Evolutionary conservation across 1,284 basidiomycete species (phyloP).

Genomic region (Microbotryomycetes sp.): DNA sequence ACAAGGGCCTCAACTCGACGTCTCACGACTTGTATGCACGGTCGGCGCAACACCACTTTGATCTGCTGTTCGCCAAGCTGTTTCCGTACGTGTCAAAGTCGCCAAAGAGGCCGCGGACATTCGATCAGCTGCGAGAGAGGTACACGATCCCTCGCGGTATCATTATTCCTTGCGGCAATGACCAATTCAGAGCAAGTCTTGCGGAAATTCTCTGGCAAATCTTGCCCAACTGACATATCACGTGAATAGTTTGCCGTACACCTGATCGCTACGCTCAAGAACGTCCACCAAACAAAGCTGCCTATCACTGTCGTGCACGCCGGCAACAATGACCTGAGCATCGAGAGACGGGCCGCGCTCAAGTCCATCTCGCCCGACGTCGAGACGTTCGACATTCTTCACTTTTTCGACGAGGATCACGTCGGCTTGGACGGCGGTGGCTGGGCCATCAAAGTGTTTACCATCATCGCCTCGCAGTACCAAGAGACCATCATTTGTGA

Average conservation of each 20-base stretch:
- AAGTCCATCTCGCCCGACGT: conserved; percentile 21
- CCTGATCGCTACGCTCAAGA: conserved; percentile 27
- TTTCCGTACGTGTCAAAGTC: conserved; percentile 21
- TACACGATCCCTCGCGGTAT: conserved; percentile 18
- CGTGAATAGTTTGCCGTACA: conserved; percentile 21
- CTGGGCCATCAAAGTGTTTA: conserved; percentile 32
- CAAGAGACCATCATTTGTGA: conserved; percentile 26
- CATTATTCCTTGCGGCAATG: conserved; percentile 26
- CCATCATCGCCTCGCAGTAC: conserved; percentile 24
- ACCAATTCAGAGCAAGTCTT: conserved; percentile 18
- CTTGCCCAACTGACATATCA: background rate
- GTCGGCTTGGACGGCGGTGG: conserved; percentile 27
- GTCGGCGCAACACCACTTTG: conserved; percentile 15
- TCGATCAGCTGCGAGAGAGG: conserved; percentile 3
- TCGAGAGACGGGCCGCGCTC: conserved; percentile 24
- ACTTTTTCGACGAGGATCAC: conserved; percentile 25
- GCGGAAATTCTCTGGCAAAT: background rate
- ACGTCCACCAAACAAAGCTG: conserved; percentile 27
- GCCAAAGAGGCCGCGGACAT: conserved; percentile 6
- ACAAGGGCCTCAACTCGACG: conserved; percentile 7
- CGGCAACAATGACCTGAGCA: conserved; percentile 23
- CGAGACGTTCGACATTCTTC: conserved; percentile 26
- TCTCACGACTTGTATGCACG: conserved; percentile 17
- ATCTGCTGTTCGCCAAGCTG: conserved; percentile 17
- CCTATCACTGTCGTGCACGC: conserved; percentile 30